Evolutionary conservation across 148 eudicot species (phyloP), one percentile per base, ranked within the genome.

Genomic region (Limonium bicolor): DNA sequence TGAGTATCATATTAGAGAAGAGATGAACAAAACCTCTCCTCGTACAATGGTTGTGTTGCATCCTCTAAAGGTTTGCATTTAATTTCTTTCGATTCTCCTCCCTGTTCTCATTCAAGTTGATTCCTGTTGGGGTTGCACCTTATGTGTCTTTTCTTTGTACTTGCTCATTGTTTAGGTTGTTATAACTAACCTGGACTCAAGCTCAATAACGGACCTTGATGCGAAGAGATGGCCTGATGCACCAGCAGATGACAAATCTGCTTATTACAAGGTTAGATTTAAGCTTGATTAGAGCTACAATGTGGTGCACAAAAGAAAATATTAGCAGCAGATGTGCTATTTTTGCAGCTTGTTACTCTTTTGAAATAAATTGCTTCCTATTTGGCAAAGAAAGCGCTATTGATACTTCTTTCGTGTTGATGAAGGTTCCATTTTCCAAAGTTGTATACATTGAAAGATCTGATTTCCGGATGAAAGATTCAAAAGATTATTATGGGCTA

Each of bases 151-250:
- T 54, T 39, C 27, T 3, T 46, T 46, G n/a, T n/a, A n/a, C n/a
- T n/a, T n/a, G 11, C 53, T 8, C 27, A 2, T 41, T 17, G 35
- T 32, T 2, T 41, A 90, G 95, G 88, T 90, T 49, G 82, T 90
- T 41, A 85, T 90, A 56, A 85, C 99, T 32, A 90, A 90, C 63
- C 65, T 90, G 43, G 94, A 78, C 36, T 73, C 73, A 35, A 76
- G 77, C 28, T 52, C 66, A 39, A 67, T 75, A 12, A 77, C 71
- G 64, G 69, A 85, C 33, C 75, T 80, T 52, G 82, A 85, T 75
- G 99, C 95, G 5, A 85, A 78, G 76, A 90, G 59, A 69, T 90
- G 99, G 99, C 99, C 99, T 21, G 85, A 84, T 60, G 88, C 95
- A 60, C 93, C 42, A 51, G 36, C 64, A 21, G 79, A 77, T 54